Conservation (phyloP, 2,329 filamentous ascomycete genomes). For the Capronia epimyces region DNA sequence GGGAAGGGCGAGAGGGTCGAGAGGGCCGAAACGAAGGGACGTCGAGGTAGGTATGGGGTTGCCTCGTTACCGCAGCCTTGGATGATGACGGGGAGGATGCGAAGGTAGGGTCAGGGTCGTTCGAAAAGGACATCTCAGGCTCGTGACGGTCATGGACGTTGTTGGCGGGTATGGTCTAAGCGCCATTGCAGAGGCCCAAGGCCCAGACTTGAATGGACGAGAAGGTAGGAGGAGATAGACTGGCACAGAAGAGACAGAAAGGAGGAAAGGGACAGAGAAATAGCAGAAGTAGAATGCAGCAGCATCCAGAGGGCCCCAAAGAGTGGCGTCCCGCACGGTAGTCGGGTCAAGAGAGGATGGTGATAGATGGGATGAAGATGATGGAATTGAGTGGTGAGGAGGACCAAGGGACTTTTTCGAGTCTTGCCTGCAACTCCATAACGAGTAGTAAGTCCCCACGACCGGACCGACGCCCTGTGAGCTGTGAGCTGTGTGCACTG, state of each 20-base stretch:
- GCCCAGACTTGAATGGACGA: neutral
- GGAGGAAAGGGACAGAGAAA: neutral
- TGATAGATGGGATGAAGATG: neutral
- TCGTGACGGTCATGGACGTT: neutral
- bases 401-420: no score
- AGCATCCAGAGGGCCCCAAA: neutral
- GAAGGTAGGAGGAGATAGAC: neutral
- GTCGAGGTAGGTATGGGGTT: conserved; percentile 17
- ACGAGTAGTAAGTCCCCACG: no score
- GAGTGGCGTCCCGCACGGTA: neutral
- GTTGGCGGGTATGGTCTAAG: conserved; percentile 13
- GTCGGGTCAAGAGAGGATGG: neutral
- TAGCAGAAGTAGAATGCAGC: neutral
- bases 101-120: conserved; percentile 1
- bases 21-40: conserved; percentile 12
- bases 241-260: neutral
- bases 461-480: no score
- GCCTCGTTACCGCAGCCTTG: neutral
- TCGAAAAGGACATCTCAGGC: conserved; percentile 5
- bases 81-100: conserved; percentile 12
- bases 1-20: conserved; percentile 19
- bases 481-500: no score
- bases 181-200: conserved; percentile 7
- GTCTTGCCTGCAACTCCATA: no score
- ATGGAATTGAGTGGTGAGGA: neutral